Percentiles rank a stretch among this genome's conserved stretches.
These are phyloP conservation scores for Bathelium albidoporum DNA, from an alignment of 495 filamentous ascomycete genomes.

Conservation along the genomic window DNA sequence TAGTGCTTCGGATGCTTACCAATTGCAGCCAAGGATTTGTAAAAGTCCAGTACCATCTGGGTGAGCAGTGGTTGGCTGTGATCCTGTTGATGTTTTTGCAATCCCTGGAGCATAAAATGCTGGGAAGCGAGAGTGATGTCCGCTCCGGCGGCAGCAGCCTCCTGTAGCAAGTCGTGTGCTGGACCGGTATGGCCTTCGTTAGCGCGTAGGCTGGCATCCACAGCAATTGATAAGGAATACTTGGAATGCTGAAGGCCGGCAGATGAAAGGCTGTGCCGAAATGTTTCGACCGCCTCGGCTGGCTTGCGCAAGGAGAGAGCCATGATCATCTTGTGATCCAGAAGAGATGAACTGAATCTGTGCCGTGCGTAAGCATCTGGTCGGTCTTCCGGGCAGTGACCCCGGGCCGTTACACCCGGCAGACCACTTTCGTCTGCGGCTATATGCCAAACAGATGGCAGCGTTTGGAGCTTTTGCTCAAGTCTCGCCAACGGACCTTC, in stretches of 20 bases:
- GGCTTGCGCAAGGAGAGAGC: constrained; percentile 7
- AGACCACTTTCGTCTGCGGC: background rate
- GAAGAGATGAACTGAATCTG: background rate
- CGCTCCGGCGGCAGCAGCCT: constrained; percentile 16
- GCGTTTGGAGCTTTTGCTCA: background rate
- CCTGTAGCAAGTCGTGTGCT: constrained; percentile 7
- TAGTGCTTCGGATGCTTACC: constrained; percentile 11
- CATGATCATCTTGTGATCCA: constrained; percentile 15
- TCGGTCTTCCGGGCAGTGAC: background rate
- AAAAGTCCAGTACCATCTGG: constrained; percentile 15
- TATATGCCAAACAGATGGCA: constrained; percentile 1
- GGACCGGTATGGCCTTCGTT: constrained; percentile 3
- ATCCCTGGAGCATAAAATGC: constrained; percentile 10
- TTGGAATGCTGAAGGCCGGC: constrained; percentile 13
- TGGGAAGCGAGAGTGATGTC: constrained; percentile 7
- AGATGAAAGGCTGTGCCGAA: constrained; percentile 8
- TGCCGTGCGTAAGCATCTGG: background rate
- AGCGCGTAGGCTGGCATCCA: constrained; percentile 13
- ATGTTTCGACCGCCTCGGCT: constrained; percentile 8
- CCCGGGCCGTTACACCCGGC: background rate
- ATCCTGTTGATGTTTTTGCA: constrained; percentile 10
- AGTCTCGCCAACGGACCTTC: background rate
- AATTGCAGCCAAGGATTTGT: constrained; percentile 15
- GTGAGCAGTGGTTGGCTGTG: background rate
- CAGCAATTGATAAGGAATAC: constrained; percentile 14